Conservation (phyloP, 2,329 filamentous ascomycete species). For the Kalmusia sp. region DNA sequence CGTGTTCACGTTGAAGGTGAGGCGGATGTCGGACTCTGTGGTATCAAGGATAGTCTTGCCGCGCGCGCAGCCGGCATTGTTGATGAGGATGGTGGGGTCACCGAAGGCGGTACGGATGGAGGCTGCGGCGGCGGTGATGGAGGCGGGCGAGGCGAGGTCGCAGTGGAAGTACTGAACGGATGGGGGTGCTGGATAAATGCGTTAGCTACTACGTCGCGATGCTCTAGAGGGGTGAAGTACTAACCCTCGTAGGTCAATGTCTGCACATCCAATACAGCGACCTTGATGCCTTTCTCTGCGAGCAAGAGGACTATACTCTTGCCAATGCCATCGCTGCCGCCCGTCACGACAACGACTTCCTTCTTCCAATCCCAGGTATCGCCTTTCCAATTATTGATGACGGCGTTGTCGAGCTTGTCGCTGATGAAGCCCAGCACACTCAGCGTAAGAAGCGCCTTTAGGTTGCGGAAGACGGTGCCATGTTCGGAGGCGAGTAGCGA, state of each 20-base stretch:
- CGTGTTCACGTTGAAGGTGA: constrained; percentile 76
- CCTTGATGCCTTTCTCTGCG: constrained; percentile 69
- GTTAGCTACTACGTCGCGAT: constrained; percentile 10
- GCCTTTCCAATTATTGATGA: constrained; percentile 58
- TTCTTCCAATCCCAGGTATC: constrained; percentile 70
- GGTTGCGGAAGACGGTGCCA: constrained; percentile 60
- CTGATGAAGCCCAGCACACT: constrained; percentile 60
- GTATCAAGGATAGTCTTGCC: constrained; percentile 68
- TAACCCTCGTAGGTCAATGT: constrained; percentile 60
- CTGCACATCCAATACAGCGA: constrained; percentile 76
- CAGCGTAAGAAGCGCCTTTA: constrained; percentile 62
- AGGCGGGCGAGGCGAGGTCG: constrained; percentile 68
- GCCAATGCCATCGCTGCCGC: constrained; percentile 78
- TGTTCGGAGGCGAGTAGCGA: constrained; percentile 57
- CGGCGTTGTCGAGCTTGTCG: constrained; percentile 59
- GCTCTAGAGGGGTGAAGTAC: constrained; percentile 4
- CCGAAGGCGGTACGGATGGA: constrained; percentile 65
- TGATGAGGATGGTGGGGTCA: constrained; percentile 73
- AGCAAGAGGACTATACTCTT: constrained; percentile 69
- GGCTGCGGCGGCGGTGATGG: constrained; percentile 60
- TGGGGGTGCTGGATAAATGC: constrained; percentile 45
- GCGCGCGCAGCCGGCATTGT: constrained; percentile 72
- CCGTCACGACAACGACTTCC: constrained; percentile 77
- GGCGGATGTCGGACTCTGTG: constrained; percentile 65
- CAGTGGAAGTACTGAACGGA: constrained; percentile 73